phyloP scores from a whole-genome alignment of 495 filamentous ascomycete genomes.

The Acidiella bohemica region DNA sequence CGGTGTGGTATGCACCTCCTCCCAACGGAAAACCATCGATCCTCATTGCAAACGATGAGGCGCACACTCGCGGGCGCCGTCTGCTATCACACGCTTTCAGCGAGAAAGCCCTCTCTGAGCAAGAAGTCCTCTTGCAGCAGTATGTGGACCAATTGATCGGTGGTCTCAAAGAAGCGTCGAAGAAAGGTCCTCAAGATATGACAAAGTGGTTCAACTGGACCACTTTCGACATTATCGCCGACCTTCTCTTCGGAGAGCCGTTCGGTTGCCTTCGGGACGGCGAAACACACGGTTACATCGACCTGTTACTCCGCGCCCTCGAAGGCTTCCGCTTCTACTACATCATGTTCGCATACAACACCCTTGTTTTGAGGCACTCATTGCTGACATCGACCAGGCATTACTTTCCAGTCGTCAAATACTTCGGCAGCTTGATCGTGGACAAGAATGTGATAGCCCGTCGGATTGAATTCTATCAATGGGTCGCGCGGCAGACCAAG shows the following conservation, averaged over 20 bases:
- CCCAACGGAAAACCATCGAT: conserved; percentile 18
- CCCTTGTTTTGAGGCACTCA: too few species aligned
- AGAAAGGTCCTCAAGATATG: conserved; percentile 15
- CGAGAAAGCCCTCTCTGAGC: conserved; percentile 32
- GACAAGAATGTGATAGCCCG: conserved; percentile 1
- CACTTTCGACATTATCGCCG: conserved; percentile 18
- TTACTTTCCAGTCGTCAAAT: conserved; percentile 1
- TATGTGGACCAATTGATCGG: conserved; percentile 32
- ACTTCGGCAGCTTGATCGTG: conserved; percentile 3
- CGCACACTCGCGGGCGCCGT: conserved; percentile 19
- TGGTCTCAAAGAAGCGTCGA: conserved; percentile 14
- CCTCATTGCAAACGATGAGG: conserved; percentile 21
- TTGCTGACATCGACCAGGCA: not conserved
- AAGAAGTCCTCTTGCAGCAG: conserved; percentile 31
- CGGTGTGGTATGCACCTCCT: conserved; percentile 12
- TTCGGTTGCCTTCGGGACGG: conserved; percentile 18
- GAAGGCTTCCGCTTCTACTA: not conserved
- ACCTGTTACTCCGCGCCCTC: not conserved
- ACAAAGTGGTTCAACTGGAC: conserved; percentile 24
- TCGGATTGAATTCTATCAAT: conserved; percentile 3
- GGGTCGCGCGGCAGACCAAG: conserved; percentile 1
- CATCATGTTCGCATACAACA: too few species aligned
- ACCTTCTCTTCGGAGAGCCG: conserved; percentile 19
- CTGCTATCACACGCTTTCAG: conserved; percentile 27
- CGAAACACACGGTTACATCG: conserved; percentile 5